A percentile compares a stretch with the other conserved stretches of the same genome.
phyloP scores from a whole-genome alignment of 2,329 filamentous ascomycete genomes.

The Pestalotiopsis sp. region DNA sequence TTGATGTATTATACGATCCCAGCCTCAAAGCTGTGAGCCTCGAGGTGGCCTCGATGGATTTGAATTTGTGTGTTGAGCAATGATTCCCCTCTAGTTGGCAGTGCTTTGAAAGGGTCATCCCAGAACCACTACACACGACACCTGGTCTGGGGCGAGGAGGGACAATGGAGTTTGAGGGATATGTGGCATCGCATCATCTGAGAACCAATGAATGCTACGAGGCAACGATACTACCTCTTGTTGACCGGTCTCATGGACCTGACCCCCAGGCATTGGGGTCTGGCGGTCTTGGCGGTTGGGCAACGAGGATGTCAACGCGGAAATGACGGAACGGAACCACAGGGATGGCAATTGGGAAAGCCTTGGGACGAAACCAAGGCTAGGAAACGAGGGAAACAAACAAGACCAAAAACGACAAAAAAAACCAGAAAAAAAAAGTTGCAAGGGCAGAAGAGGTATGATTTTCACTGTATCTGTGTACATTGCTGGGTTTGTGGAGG shows the following conservation, averaged over 20 bases:
- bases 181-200: constrained; percentile 7
- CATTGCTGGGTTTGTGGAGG: constrained; percentile 5
- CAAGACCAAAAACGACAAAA: background rate
- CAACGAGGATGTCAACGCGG: constrained; percentile 1
- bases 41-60: background rate
- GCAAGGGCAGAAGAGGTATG: background rate
- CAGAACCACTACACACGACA: background rate
- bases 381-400: background rate
- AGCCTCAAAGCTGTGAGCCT: background rate
- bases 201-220: constrained; percentile 5
- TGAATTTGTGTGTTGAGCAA: constrained; percentile 9
- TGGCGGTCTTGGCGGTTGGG: background rate
- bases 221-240: constrained; percentile 9
- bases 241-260: background rate
- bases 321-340: constrained; percentile 7
- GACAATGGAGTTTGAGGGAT: constrained; percentile 7
- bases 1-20: constrained; percentile 8
- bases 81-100: constrained; percentile 5
- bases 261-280: background rate
- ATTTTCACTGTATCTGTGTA: constrained; percentile 4
- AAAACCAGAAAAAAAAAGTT: background rate
- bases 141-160: background rate
- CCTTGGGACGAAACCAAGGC: background rate
- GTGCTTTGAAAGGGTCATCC: constrained; percentile 7
- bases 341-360: constrained; percentile 3